These are phyloP conservation scores for Ophiosphaerella herpotricha DNA, from an alignment of 2,329 filamentous ascomycete genomes.

Conservation along the genomic window DNA sequence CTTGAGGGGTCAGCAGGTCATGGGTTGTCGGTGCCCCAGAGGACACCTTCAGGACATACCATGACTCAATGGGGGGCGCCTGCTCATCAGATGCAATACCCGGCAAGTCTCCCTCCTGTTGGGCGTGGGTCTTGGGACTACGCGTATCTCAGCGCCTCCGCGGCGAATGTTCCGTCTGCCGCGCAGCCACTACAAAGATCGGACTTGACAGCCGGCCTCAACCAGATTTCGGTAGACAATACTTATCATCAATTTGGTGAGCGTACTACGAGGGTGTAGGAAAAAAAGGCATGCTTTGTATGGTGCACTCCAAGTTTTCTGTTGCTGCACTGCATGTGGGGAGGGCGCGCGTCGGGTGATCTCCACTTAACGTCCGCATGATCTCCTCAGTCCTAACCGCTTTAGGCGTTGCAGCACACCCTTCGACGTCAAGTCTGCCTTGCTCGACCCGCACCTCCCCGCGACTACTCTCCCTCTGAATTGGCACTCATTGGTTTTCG, in stretches of 20 bases:
- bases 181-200: constrained; percentile 40
- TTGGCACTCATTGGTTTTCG: constrained; percentile 4
- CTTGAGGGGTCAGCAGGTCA: constrained; percentile 45
- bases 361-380: constrained; percentile 35
- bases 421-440: constrained; percentile 28
- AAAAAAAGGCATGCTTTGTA: constrained; percentile 7
- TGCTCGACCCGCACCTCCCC: constrained; percentile 20
- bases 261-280: constrained; percentile 44
- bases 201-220: constrained; percentile 35
- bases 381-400: constrained; percentile 28
- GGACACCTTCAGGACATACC: constrained; percentile 37
- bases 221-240: constrained; percentile 35
- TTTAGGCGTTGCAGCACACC: constrained; percentile 32
- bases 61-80: constrained; percentile 43
- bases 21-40: constrained; percentile 39
- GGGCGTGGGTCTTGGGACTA: constrained; percentile 46
- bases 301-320: constrained; percentile 13
- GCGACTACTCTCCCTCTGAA: not conserved
- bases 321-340: constrained; percentile 25
- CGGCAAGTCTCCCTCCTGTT: constrained; percentile 33
- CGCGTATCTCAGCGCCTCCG: constrained; percentile 36
- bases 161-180: constrained; percentile 31
- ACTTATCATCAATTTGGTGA: constrained; percentile 45
- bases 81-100: constrained; percentile 42
- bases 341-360: constrained; percentile 39